A percentile compares a stretch with the other conserved stretches of the same genome.
Conservation (phyloP, 2,329 filamentous ascomycete genomes). For the Scytalidium sp. region DNA sequence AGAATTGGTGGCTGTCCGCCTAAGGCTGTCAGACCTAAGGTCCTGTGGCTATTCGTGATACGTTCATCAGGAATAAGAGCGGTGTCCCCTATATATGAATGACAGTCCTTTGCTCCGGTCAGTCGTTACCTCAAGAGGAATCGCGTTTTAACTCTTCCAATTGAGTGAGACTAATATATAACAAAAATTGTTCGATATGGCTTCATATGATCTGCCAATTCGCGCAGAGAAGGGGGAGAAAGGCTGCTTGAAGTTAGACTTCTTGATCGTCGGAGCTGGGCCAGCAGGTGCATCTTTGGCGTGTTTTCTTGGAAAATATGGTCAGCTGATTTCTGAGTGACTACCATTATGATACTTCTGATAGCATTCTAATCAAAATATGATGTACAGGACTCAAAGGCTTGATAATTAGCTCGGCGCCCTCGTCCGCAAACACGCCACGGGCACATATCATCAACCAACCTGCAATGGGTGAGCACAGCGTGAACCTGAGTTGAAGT, state of each 20-base stretch:
- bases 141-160: too few relatives aligned
- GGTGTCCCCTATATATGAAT: too few relatives aligned
- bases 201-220: not conserved
- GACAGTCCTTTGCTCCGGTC: too few relatives aligned
- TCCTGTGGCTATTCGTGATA: too few relatives aligned
- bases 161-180: too few relatives aligned
- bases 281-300: constrained; percentile 53
- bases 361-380: not conserved
- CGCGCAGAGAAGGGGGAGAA: constrained; percentile 1
- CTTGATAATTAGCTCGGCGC: constrained; percentile 47
- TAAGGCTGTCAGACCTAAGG: too few relatives aligned
- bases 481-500: not conserved
- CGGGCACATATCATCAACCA: constrained; percentile 59
- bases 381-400: constrained; percentile 41
- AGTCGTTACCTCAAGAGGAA: too few relatives aligned
- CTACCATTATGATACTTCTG: not conserved
- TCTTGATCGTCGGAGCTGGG: constrained; percentile 48
- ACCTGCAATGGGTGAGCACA: not conserved
- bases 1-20: too few relatives aligned
- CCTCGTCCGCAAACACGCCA: constrained; percentile 52
- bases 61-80: too few relatives aligned
- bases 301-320: constrained; percentile 48
- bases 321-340: constrained; percentile 22
- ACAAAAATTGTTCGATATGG: not conserved
- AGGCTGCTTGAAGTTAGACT: constrained; percentile 33